phyloP scores from a whole-genome alignment of 2,329 filamentous ascomycete species.

The Talaromyces albobiverticillius region DNA sequence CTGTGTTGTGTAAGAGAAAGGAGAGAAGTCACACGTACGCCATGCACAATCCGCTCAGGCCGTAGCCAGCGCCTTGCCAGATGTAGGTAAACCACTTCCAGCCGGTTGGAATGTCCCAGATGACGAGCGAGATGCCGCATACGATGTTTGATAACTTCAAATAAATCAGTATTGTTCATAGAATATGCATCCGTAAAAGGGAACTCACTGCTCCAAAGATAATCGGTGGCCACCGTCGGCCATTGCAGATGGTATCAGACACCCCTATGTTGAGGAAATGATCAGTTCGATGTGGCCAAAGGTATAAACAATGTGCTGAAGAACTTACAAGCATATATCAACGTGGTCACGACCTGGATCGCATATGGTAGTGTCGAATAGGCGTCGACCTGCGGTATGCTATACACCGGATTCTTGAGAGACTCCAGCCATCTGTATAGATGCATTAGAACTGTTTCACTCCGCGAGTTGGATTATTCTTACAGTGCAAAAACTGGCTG shows the following conservation, averaged over 20 bases:
- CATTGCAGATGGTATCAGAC: conserved; percentile 59
- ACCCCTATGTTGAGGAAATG: conserved; percentile 42
- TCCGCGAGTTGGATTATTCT: conserved; percentile 7
- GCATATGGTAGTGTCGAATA: conserved; percentile 60
- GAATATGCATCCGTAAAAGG: conserved; percentile 46
- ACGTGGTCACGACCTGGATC: conserved; percentile 57
- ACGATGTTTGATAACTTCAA: conserved; percentile 40
- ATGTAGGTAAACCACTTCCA: conserved; percentile 66
- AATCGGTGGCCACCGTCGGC: conserved; percentile 63
- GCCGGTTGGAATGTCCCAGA: conserved; percentile 50
- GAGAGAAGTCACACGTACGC: conserved; percentile 43
- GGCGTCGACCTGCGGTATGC: conserved; percentile 46
- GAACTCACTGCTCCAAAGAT: conserved; percentile 50
- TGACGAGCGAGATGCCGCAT: conserved; percentile 43
- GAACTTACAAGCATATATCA: conserved; percentile 56
- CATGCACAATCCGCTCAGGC: conserved; percentile 50
- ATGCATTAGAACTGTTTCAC: too few relatives aligned
- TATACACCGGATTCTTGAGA: conserved; percentile 44
- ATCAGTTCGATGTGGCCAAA: background rate
- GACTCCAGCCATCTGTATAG: conserved; percentile 37
- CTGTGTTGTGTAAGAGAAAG: conserved; percentile 3
- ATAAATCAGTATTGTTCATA: background rate
- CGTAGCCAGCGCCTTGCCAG: conserved; percentile 48
- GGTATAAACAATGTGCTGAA: background rate
- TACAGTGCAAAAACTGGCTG: conserved; percentile 57